Evolutionary conservation across 1,284 basidiomycete genomes (phyloP).

Genomic region (Acaromyces ingoldii): DNA sequence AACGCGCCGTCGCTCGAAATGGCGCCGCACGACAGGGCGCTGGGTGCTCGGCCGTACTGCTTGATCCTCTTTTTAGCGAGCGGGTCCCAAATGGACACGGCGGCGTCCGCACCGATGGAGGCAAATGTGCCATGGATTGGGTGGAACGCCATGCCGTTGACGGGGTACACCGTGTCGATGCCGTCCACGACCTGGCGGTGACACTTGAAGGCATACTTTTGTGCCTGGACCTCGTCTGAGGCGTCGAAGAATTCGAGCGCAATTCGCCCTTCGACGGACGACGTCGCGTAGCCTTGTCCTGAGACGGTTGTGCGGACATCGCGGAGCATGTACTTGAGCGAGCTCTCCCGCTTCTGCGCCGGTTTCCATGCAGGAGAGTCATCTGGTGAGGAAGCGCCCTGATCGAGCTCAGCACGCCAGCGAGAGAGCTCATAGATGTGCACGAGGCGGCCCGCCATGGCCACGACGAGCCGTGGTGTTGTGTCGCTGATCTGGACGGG

Average conservation of each 20-base stretch:
- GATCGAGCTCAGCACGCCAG: constrained; percentile 20
- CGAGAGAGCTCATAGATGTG: constrained; percentile 31
- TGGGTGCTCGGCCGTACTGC: constrained; percentile 60
- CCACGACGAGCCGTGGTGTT: constrained; percentile 37
- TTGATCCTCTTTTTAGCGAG: constrained; percentile 90
- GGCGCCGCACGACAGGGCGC: constrained; percentile 28
- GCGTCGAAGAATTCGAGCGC: constrained; percentile 96
- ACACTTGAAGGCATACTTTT: constrained; percentile 98
- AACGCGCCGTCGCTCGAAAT: constrained; percentile 32
- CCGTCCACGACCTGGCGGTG: constrained; percentile 84
- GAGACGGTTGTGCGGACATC: constrained; percentile 84
- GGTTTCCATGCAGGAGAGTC: constrained; percentile 24
- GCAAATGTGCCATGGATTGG: constrained; percentile 90
- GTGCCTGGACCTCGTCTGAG: constrained; percentile 64
- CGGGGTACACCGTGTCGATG: constrained; percentile 97
- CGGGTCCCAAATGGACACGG: constrained; percentile 93
- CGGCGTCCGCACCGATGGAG: constrained; percentile 83
- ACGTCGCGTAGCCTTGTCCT: constrained; percentile 90
- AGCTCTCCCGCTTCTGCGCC: constrained; percentile 75
- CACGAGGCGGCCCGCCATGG: constrained; percentile 34
- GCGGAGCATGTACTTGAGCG: constrained; percentile 89
- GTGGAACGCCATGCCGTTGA: constrained; percentile 90
- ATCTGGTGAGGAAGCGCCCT: too few species aligned
- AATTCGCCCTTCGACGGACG: constrained; percentile 90
- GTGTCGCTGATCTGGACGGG: constrained; percentile 7